Evolutionary conservation across 2,329 filamentous ascomycete species (phyloP), one percentile per base, ranked within the genome.

Genomic region (Ceratocystis eucalypticola): DNA sequence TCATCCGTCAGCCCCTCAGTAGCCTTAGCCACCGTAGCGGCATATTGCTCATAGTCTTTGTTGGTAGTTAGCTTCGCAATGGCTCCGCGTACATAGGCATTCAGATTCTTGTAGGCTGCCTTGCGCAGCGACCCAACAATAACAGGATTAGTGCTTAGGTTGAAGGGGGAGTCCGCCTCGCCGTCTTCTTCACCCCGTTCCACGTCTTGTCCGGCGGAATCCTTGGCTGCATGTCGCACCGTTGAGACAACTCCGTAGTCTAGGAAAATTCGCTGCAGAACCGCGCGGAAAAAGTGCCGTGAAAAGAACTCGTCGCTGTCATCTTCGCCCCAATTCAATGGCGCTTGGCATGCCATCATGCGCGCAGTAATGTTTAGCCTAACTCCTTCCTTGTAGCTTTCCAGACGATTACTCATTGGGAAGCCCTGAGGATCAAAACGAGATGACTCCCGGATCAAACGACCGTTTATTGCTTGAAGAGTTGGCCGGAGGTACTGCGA

Each of bases 261-360:
- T 0, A 96, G 81, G 69, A 97, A 91, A n/a, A 99, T 87, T 68
- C 88, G 88, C 75, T 99, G 94, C 25, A 97, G 79, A 0, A 97
- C 80, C 0, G 94, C 90, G 57, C 94, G 88, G 78, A 88, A 99
- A 76, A 94, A 96, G 75, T 99, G 94, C 0, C 93, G 84, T 0
- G 86, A 90, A 78, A 99, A 97, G 77, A 97, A 99, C 6, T 80
- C 81, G 64, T 91, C 88, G 73, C 89, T 95, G 68, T 96, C 92
- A 33, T 81, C 78, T 28, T 80, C 79, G 1, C 88, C 88, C 94
- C 94, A 99, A 77, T 99, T 99, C 68, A 86, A 81, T 1, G 94
- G 92, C 6, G 94, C 94, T 77, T 99, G 94, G 62, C 95, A 92
- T 2, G 93, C 93, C 93, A 97, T 96, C 88, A 96, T 96, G 57